phyloP scores from a whole-genome alignment of 2,329 filamentous ascomycete species.

The Myriosclerotinia scirpicola region DNA sequence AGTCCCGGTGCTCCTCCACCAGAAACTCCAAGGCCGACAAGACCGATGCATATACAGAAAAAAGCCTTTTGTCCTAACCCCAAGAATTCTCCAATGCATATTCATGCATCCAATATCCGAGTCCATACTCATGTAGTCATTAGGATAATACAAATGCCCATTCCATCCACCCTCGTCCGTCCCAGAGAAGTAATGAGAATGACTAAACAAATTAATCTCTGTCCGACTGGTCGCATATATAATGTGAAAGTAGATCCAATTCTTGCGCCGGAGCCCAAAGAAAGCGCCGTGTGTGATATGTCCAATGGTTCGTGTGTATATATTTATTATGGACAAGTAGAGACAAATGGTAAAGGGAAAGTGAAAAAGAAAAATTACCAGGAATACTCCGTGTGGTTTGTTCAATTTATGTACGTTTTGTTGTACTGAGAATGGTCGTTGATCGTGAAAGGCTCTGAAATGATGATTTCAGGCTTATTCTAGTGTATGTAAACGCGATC shows the following conservation, averaged over 20 bases:
- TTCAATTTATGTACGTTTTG: slow-evolving; percentile 4
- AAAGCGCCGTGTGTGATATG: not conserved
- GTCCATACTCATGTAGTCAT: slow-evolving; percentile 6
- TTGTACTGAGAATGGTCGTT: not conserved
- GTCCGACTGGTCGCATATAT: not conserved
- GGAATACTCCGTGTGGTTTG: not conserved
- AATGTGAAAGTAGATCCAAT: slow-evolving; percentile 8
- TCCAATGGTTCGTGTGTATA: slow-evolving; percentile 6
- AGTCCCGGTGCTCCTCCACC: not conserved
- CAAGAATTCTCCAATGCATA: slow-evolving; percentile 6
- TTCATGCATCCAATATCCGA: slow-evolving; percentile 3
- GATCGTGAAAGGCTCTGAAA: not conserved
- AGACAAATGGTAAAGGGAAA: not conserved
- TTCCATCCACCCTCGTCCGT: not conserved
- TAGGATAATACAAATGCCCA: not conserved
- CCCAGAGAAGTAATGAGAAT: not conserved
- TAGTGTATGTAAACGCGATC: not conserved
- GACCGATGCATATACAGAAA: not conserved
- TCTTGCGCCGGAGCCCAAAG: not conserved
- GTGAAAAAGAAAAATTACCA: not conserved
- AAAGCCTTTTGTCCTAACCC: not conserved
- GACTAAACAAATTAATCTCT: not conserved
- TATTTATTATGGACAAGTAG: slow-evolving; percentile 12
- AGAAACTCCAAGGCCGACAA: slow-evolving; percentile 1
- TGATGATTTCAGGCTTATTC: not conserved